Conservation (phyloP, 2,329 filamentous ascomycete genomes). For the Tolypocladium pustulatum region DNA sequence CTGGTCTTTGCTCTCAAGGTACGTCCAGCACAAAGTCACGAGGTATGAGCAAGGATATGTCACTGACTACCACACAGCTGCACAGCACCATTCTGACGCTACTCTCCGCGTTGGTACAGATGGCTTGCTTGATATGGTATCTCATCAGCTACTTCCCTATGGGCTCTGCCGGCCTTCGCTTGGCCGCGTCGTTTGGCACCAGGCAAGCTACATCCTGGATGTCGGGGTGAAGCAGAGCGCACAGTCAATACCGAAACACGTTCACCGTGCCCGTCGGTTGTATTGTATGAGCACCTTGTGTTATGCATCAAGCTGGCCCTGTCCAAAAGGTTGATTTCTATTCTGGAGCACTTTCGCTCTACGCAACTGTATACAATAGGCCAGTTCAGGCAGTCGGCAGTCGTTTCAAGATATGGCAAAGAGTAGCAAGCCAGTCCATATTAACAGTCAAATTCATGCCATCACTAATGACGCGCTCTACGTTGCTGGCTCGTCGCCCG, state of each 20-base stretch:
- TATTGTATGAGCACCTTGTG: not conserved
- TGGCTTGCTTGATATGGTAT: conserved; percentile 82
- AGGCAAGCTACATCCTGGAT: conserved; percentile 82
- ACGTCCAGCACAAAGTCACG: conserved; percentile 32
- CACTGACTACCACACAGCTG: conserved; percentile 42
- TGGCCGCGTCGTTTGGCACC: conserved; percentile 78
- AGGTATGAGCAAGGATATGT: not conserved
- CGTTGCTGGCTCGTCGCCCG: not conserved
- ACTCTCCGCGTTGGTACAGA: conserved; percentile 71
- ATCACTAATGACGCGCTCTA: not conserved
- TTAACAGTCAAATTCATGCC: not conserved
- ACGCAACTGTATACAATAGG: not conserved
- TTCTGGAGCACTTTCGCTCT: not conserved
- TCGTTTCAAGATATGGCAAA: not conserved
- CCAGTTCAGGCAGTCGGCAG: not conserved
- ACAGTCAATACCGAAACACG: not conserved
- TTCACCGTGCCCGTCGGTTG: not conserved
- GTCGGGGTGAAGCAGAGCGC: conserved; percentile 43
- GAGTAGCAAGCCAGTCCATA: not conserved
- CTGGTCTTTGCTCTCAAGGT: conserved; percentile 89
- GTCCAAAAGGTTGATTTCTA: no score
- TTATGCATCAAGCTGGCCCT: not conserved
- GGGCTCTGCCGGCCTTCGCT: conserved; percentile 78
- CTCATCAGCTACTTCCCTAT: conserved; percentile 96
- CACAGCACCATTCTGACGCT: conserved; percentile 78